Conservation (phyloP, 2,329 filamentous ascomycete species). For the Grosmannia clavigera region DNA sequence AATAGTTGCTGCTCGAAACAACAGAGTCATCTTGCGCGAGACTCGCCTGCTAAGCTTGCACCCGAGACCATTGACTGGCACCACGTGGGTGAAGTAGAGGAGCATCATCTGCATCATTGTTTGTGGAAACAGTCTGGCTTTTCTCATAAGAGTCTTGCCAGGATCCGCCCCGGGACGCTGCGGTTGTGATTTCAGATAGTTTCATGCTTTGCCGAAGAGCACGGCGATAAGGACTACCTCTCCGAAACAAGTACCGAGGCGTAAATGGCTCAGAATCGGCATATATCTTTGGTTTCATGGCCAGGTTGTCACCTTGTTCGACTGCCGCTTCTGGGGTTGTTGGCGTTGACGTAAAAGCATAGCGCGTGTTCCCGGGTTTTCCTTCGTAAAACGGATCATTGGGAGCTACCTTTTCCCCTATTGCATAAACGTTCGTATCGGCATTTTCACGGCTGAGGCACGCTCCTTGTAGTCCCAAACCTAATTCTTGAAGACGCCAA, state of each 20-base stretch:
- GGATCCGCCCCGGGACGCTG: neutral
- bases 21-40: constrained; percentile 5
- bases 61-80: constrained; percentile 11
- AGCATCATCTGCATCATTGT: constrained; percentile 1
- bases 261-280: neutral
- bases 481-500: constrained; percentile 8
- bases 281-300: constrained; percentile 6
- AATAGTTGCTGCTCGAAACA: constrained; percentile 3
- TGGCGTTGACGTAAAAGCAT: constrained; percentile 8
- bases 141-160: neutral
- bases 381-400: constrained; percentile 9
- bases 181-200: constrained; percentile 17
- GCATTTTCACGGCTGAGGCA: neutral
- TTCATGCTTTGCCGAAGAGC: constrained; percentile 35
- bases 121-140: neutral
- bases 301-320: too few relatives aligned
- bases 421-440: neutral
- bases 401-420: neutral
- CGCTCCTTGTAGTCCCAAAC: constrained; percentile 6
- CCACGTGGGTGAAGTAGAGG: constrained; percentile 7
- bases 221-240: constrained; percentile 42
- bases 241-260: constrained; percentile 33
- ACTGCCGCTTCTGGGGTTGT: constrained; percentile 2
- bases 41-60: constrained; percentile 12
- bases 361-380: neutral